phyloP scores from a whole-genome alignment of 148 eudicot species.

The Chenopodium suecicum region DNA sequence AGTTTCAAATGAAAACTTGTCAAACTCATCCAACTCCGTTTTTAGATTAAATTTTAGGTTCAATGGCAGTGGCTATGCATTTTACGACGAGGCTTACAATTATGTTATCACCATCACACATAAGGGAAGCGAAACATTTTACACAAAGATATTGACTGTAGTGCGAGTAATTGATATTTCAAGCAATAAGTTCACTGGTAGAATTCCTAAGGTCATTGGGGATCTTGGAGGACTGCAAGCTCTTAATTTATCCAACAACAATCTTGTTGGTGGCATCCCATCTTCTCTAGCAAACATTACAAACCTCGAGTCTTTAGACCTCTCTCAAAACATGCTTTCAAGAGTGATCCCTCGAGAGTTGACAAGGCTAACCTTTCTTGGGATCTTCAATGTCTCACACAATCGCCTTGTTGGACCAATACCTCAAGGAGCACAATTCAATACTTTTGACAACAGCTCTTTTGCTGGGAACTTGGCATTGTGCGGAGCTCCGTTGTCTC shows the following conservation, averaged over 20 bases:
- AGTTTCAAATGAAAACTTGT: too few relatives aligned
- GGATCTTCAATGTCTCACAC: not conserved
- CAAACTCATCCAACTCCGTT: too few relatives aligned
- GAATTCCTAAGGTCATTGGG: not conserved
- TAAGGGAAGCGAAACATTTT: constrained; percentile 30
- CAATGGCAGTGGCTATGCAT: too few relatives aligned
- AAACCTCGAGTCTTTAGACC: not conserved
- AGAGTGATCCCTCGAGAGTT: not conserved
- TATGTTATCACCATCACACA: constrained; percentile 25
- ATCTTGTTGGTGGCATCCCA: not conserved
- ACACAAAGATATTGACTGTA: not conserved
- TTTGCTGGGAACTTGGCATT: constrained; percentile 31
- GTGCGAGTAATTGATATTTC: constrained; percentile 36
- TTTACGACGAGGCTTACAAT: not conserved
- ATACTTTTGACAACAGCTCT: constrained; percentile 3
- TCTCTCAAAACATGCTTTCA: not conserved
- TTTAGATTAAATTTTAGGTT: too few relatives aligned
- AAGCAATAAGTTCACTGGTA: not conserved
- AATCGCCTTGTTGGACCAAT: not conserved
- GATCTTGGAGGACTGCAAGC: not conserved
- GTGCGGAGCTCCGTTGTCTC: constrained; percentile 36
- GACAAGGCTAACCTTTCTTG: not conserved
- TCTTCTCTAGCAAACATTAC: not conserved
- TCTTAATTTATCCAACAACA: not conserved
- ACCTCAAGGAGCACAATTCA: not conserved